Conservation (phyloP, 2,329 filamentous ascomycete species). For the Blastomyces gilchristii region DNA sequence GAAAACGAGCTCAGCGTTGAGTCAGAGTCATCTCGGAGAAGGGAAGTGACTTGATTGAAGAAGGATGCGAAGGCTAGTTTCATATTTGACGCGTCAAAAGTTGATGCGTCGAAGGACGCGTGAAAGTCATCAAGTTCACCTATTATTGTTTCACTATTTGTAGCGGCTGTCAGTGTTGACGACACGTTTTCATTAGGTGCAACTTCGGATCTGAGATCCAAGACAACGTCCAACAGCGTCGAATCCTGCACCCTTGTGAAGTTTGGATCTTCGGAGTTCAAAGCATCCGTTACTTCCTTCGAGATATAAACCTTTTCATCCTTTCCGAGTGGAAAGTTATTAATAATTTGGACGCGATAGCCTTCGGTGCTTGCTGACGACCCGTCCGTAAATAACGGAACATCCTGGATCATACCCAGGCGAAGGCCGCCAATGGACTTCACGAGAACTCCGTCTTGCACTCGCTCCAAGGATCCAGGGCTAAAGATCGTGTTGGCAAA, state of each 20-base stretch:
- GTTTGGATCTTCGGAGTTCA: constrained; percentile 59
- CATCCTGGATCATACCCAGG: constrained; percentile 41
- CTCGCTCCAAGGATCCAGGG: constrained; percentile 44
- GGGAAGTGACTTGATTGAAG: constrained; percentile 42
- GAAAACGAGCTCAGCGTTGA: constrained; percentile 24
- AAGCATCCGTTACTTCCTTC: constrained; percentile 61
- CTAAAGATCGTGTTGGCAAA: constrained; percentile 41
- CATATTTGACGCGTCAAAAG: constrained; percentile 24
- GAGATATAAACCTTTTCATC: constrained; percentile 81
- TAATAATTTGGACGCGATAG: constrained; percentile 62
- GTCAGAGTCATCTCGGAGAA: constrained; percentile 36
- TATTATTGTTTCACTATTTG: constrained; percentile 17
- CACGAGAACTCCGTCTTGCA: constrained; percentile 49
- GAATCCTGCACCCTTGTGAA: constrained; percentile 69
- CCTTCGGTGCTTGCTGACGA: constrained; percentile 22
- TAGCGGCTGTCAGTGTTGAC: constrained; percentile 19
- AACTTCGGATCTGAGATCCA: constrained; percentile 44
- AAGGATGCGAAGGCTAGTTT: constrained; percentile 38
- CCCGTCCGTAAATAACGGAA: constrained; percentile 23
- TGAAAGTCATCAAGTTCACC: constrained; percentile 16
- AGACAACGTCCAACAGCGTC: constrained; percentile 61
- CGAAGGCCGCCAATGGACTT: constrained; percentile 52
- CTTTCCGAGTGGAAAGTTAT: constrained; percentile 68
- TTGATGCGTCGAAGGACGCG: constrained; percentile 20
- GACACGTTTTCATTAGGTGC: constrained; percentile 17